phyloP scores from a whole-genome alignment of 306 rosid genomes.

The Styphnolobium japonicum region DNA sequence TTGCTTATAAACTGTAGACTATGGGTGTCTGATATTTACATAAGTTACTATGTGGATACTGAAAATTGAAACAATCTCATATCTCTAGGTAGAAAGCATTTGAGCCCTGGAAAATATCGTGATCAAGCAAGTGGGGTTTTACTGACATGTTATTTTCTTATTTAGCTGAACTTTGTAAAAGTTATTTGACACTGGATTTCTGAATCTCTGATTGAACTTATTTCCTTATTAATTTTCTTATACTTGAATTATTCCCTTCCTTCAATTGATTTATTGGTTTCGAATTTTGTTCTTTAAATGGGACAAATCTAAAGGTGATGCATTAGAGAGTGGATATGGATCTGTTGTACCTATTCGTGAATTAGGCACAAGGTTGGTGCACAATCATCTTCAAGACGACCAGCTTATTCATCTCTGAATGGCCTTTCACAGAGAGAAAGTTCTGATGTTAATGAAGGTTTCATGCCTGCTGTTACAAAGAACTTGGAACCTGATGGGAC shows the following conservation, averaged over 20 bases:
- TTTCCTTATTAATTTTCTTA: neutral
- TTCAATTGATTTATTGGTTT: neutral
- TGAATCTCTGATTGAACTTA: neutral
- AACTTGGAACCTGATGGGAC: slow-evolving; percentile 41
- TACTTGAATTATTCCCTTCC: neutral
- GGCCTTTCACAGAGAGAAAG: slow-evolving; percentile 36
- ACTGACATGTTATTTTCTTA: neutral
- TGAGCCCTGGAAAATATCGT: neutral
- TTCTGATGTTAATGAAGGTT: slow-evolving; percentile 37
- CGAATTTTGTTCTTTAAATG: slow-evolving; percentile 4
- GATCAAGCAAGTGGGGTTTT: neutral
- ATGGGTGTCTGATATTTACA: neutral
- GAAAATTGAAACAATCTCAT: slow-evolving; percentile 4
- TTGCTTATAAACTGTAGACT: neutral
- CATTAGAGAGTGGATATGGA: slow-evolving; percentile 52
- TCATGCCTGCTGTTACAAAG: slow-evolving; percentile 37
- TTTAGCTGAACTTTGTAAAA: neutral
- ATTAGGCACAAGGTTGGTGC: slow-evolving; percentile 44
- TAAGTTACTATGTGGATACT: neutral
- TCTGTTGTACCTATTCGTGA: slow-evolving; percentile 79
- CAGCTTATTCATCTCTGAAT: slow-evolving; percentile 38
- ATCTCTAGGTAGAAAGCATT: neutral
- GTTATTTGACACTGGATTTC: neutral
- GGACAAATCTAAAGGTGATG: slow-evolving; percentile 50
- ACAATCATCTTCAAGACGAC: slow-evolving; percentile 46